Conservation (phyloP, 2,329 filamentous ascomycete genomes). For the Penicillium sp. region DNA sequence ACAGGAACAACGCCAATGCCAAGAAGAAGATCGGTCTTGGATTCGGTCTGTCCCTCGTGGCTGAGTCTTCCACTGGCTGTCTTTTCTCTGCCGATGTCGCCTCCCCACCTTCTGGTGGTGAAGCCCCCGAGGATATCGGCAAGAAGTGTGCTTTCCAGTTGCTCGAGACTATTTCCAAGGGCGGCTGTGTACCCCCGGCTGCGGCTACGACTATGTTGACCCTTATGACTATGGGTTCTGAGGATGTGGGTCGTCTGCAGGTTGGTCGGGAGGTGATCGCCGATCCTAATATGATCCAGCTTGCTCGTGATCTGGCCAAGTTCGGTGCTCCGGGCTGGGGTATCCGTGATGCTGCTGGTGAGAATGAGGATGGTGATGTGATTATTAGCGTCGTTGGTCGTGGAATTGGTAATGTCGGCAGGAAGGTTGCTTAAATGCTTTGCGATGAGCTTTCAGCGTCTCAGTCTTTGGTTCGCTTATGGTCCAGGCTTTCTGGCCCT, state of each 20-base stretch:
- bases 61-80: conserved; percentile 86
- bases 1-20: conserved; percentile 65
- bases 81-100: conserved; percentile 86
- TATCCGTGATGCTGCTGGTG: conserved; percentile 73
- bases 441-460: conserved; percentile 9
- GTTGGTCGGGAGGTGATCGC: conserved; percentile 82
- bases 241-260: conserved; percentile 88
- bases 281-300: conserved; percentile 76
- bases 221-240: conserved; percentile 97
- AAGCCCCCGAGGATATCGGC: conserved; percentile 88
- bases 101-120: conserved; percentile 76
- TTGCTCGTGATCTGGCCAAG: conserved; percentile 83
- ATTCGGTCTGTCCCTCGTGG: conserved; percentile 88
- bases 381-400: conserved; percentile 90
- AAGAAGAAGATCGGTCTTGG: conserved; percentile 77
- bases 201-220: conserved; percentile 78
- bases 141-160: conserved; percentile 87
- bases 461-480: conserved; percentile 3
- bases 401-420: conserved; percentile 92
- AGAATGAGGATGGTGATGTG: conserved; percentile 70
- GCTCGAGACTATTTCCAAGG: conserved; percentile 79
- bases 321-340: conserved; percentile 94
- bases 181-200: conserved; percentile 77
- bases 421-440: conserved; percentile 73
- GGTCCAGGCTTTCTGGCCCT: neutral